Evolutionary conservation across 2,329 filamentous ascomycete species (phyloP).

Genomic region (Stagonosporopsis vannaccii): DNA sequence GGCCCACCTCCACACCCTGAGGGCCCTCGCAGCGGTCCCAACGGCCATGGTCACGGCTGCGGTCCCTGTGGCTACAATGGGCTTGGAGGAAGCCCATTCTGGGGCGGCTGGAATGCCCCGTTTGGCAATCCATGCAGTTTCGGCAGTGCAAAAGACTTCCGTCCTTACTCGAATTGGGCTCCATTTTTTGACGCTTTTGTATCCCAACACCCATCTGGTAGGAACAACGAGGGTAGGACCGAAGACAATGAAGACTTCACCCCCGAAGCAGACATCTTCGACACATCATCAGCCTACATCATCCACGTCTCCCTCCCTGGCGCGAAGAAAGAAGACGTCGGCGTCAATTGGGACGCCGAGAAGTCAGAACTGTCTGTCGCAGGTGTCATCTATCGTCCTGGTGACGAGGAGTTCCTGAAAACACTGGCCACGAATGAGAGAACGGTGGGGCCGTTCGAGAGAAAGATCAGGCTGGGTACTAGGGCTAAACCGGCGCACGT

Average conservation of each 20-base stretch:
- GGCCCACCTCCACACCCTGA: constrained; percentile 29
- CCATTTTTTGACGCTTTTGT: constrained; percentile 47
- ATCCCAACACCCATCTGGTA: constrained; percentile 21
- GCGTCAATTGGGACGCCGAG: constrained; percentile 77
- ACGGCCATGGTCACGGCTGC: constrained; percentile 34
- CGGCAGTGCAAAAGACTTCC: constrained; percentile 24
- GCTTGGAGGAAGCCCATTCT: constrained; percentile 37
- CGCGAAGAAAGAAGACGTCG: constrained; percentile 79
- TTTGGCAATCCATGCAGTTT: constrained; percentile 10
- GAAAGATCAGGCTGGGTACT: constrained; percentile 68
- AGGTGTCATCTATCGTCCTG: constrained; percentile 76
- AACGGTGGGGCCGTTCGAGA: constrained; percentile 76
- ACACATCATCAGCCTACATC: constrained; percentile 67
- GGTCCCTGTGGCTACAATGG: constrained; percentile 16
- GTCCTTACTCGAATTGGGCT: constrained; percentile 40
- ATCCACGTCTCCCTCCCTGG: constrained; percentile 79
- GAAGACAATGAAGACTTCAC: constrained; percentile 56
- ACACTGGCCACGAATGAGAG: constrained; percentile 71
- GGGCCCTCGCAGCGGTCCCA: constrained; percentile 21
- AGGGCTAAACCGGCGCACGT: constrained; percentile 65
- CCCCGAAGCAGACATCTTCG: constrained; percentile 79
- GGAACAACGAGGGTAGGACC: constrained; percentile 16
- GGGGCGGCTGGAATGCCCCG: constrained; percentile 27
- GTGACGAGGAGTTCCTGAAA: constrained; percentile 71
- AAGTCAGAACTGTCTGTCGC: constrained; percentile 70